Percentiles rank a stretch among this genome's conserved stretches.
Evolutionary conservation across 306 rosid species (phyloP).

Genomic region (Prunus campanulata): DNA sequence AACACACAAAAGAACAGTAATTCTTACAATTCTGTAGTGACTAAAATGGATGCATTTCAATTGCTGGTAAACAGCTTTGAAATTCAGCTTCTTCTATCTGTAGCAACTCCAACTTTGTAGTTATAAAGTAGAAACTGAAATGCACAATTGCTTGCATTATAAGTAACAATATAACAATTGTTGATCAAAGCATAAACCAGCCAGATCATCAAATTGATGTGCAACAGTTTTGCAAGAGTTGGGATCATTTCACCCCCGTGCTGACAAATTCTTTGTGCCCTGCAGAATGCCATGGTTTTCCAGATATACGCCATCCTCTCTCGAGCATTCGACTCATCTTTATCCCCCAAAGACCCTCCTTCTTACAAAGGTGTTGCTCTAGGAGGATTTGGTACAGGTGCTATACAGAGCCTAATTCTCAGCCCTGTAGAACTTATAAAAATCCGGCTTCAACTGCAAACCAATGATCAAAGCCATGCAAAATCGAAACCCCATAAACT

Average conservation of each 20-base stretch:
- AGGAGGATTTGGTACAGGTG: slow-evolving; percentile 77
- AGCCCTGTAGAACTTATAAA: slow-evolving; percentile 74
- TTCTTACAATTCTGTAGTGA: no score
- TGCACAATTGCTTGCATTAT: neutral
- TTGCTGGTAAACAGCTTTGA: neutral
- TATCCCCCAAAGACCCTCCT: slow-evolving; percentile 54
- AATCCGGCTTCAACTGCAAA: slow-evolving; percentile 69
- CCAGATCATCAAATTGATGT: neutral
- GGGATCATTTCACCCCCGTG: neutral
- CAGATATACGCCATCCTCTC: slow-evolving; percentile 73
- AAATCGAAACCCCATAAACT: slow-evolving; percentile 5
- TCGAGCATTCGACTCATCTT: slow-evolving; percentile 47
- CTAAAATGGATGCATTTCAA: neutral
- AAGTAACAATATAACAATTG: neutral
- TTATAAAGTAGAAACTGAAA: neutral
- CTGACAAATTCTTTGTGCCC: slow-evolving; percentile 7
- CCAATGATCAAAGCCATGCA: neutral
- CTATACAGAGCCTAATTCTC: slow-evolving; percentile 60
- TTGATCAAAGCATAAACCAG: neutral
- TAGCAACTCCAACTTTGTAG: neutral
- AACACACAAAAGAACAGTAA: no score
- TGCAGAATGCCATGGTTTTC: slow-evolving; percentile 82
- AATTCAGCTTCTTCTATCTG: neutral
- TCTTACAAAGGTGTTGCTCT: slow-evolving; percentile 67
- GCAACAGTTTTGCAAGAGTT: neutral